A percentile compares a stretch with the other conserved stretches of the same genome.
Evolutionary conservation across 2,329 filamentous ascomycete species (phyloP).

Genomic region (Arthrobotrys sphaeroides): DNA sequence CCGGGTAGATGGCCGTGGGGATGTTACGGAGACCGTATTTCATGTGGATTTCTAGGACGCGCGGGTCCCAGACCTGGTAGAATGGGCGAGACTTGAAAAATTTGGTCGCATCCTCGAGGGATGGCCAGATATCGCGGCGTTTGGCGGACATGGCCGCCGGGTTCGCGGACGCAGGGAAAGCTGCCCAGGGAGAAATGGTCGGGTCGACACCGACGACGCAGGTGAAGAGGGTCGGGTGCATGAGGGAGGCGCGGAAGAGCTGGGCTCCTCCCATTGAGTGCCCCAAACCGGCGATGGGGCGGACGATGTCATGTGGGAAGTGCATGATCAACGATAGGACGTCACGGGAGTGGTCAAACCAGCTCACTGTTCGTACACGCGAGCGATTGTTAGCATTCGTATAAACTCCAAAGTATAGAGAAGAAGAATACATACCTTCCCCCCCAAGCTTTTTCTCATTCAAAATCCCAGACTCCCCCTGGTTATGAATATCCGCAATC

Average conservation of each 20-base stretch:
- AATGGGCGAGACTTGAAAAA: conserved; percentile 76
- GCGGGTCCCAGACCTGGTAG: conserved; percentile 82
- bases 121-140: conserved; percentile 84
- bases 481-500: conserved; percentile 88
- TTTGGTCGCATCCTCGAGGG: conserved; percentile 72
- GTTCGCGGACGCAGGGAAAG: conserved; percentile 61
- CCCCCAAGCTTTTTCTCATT: conserved; percentile 82
- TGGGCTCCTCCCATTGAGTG: conserved; percentile 85
- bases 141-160: conserved; percentile 72
- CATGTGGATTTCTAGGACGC: conserved; percentile 79
- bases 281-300: conserved; percentile 82
- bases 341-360: conserved; percentile 86
- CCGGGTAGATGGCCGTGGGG: conserved; percentile 71
- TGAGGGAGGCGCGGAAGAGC: conserved; percentile 65
- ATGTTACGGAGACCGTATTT: conserved; percentile 77
- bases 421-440: conserved; percentile 71
- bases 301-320: conserved; percentile 80
- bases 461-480: conserved; percentile 79
- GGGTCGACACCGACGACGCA: conserved; percentile 84
- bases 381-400: not conserved
- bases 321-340: conserved; percentile 84
- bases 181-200: conserved; percentile 67
- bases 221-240: conserved; percentile 82
- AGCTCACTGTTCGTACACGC: conserved; percentile 72
- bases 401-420: not conserved